Evolutionary conservation across 257 asterid species (phyloP).

Genomic region (Nicotiana obtusifolia): DNA sequence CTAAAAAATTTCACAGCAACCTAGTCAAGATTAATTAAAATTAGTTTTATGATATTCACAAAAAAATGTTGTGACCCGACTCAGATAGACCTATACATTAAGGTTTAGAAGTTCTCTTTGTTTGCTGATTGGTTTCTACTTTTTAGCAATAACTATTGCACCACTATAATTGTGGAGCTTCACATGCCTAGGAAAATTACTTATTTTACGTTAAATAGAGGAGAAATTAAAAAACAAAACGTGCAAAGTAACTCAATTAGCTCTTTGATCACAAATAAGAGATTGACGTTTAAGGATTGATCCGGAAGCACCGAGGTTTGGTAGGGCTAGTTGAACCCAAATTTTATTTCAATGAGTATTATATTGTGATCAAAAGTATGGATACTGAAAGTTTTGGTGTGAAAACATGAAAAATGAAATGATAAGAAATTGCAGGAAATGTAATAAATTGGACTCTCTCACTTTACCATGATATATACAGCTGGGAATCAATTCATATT

Average conservation of each 20-base stretch:
- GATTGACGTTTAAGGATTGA: background rate
- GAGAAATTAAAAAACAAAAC: background rate
- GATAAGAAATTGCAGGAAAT: too few species aligned
- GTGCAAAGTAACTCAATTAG: background rate
- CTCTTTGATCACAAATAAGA: background rate
- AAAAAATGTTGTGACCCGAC: background rate
- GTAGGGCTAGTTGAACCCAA: too few species aligned
- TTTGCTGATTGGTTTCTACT: background rate
- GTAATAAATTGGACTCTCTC: too few species aligned
- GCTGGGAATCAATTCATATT: too few species aligned
- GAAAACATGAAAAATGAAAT: too few species aligned
- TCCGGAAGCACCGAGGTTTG: background rate
- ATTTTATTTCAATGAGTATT: too few species aligned
- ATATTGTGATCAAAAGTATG: too few species aligned
- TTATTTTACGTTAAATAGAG: background rate
- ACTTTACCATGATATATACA: too few species aligned
- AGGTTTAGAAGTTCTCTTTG: background rate
- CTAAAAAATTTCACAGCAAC: too few species aligned
- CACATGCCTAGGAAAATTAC: background rate
- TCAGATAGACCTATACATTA: background rate
- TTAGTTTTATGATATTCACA: background rate
- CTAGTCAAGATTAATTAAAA: background rate
- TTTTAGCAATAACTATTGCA: background rate
- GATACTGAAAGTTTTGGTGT: too few species aligned
- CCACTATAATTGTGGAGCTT: background rate